Conservation (phyloP, 441 rosid species). For the Jatropha multifida region DNA sequence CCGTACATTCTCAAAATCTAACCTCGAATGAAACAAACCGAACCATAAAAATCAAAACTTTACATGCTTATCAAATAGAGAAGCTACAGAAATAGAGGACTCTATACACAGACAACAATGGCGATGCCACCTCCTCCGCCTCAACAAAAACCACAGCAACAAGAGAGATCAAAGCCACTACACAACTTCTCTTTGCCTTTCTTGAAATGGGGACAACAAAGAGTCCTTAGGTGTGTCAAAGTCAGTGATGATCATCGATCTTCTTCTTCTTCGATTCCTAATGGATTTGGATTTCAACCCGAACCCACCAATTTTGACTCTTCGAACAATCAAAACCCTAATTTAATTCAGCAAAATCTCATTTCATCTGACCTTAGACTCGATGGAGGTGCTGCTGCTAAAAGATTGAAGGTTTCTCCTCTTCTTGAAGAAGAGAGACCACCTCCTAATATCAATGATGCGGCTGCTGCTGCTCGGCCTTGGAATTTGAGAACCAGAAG, state of each 20-base stretch:
- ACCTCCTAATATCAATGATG: background rate
- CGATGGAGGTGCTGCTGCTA: background rate
- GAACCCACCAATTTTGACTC: conserved; percentile 15
- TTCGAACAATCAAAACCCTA: conserved; percentile 2
- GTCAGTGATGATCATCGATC: conserved; percentile 23
- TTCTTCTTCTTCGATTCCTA: conserved; percentile 8
- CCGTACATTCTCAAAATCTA: background rate
- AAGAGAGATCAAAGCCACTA: conserved; percentile 56
- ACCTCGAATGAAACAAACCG: background rate
- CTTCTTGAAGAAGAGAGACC: conserved; percentile 23
- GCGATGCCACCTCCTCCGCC: conserved; percentile 19
- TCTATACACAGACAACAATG: conserved; percentile 2
- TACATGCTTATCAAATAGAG: background rate
- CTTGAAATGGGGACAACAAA: conserved; percentile 58
- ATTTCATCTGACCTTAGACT: conserved; percentile 6
- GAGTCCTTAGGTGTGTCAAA: conserved; percentile 52
- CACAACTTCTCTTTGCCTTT: conserved; percentile 59
- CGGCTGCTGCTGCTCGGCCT: conserved; percentile 30
- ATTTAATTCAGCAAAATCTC: conserved; percentile 2
- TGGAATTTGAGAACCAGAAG: conserved; percentile 71
- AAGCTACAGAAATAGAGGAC: background rate
- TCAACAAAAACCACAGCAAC: background rate
- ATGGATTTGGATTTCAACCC: conserved; percentile 22
- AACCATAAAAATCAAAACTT: background rate
- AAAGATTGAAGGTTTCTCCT: conserved; percentile 26